Evolutionary conservation across 2,329 filamentous ascomycete genomes (phyloP), one percentile per base, ranked within the genome.

Genomic region (Colletotrichum truncatum): DNA sequence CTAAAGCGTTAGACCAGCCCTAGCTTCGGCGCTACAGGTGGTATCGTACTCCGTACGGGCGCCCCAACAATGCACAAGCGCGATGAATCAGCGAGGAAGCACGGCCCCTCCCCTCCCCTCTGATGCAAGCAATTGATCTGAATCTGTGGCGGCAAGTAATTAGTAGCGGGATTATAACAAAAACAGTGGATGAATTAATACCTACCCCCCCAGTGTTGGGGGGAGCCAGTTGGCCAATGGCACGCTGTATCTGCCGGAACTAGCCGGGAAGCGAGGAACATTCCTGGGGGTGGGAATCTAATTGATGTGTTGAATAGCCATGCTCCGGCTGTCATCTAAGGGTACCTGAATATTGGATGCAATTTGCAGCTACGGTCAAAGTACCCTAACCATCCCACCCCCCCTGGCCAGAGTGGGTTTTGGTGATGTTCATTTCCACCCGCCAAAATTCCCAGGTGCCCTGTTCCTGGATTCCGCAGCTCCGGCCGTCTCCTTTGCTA

Each of bases 371-470:
- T 32, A 43, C 26, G 53, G 48, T 6, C 21, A 26, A 36, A 16
- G 18, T 39, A 32, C 10, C 26, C 32, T 25, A 25, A 48, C 55
- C 12, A 39, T 21, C 11, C 18, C n/a, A 10, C 16, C n/a, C 11
- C 30, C 14, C 21, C 18, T 36, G 57, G 16, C 45, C 11, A 28
- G n/a, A 21, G 16, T 41, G 48, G 39, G 23, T 12, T 12, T 41
- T 63, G 57, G 34, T 62, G 63, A 63, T 55, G 51, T 38, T 66
- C 51, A 63, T 66, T 63, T 66, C 63, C 63, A 56, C 43, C 63
- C 34, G 49, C 26, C 28, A 30, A 49, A 53, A 61, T 54, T 51
- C 57, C 57, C 41, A 63, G 39, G 43, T 51, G 57, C 57, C 63
- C 63, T 66, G 63, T 66, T 66, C 63, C 63, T 66, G 51, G 63